Conservation (phyloP, 2,329 filamentous ascomycete genomes). For the Penicillium sp. region DNA sequence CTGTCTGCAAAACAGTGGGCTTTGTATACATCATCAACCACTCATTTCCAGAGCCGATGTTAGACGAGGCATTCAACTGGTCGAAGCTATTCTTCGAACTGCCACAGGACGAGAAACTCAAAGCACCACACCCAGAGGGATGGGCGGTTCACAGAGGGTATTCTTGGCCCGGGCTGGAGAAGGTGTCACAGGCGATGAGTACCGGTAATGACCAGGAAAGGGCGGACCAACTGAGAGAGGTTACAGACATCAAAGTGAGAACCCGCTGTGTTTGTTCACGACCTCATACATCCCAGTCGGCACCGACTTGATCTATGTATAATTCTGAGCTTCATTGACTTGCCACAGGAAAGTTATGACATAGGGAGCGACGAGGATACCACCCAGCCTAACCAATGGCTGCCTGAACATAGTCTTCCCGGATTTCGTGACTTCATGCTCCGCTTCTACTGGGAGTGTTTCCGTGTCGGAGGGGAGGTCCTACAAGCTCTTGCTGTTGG, state of each 20-base stretch:
- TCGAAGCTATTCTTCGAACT: slow-evolving; percentile 49
- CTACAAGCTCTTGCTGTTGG: slow-evolving; percentile 51
- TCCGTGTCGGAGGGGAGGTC: slow-evolving; percentile 45
- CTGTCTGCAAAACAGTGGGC: slow-evolving; percentile 47
- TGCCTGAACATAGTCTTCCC: slow-evolving; percentile 47
- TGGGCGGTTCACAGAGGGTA: slow-evolving; percentile 56
- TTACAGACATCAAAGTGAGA: slow-evolving; percentile 54
- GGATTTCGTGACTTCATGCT: slow-evolving; percentile 52
- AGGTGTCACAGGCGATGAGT: slow-evolving; percentile 50
- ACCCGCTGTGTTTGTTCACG: slow-evolving; percentile 1
- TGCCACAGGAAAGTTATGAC: slow-evolving; percentile 51
- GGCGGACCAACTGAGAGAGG: slow-evolving; percentile 44
- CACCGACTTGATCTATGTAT: background rate
- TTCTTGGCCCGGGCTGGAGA: slow-evolving; percentile 56
- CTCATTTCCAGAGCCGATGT: slow-evolving; percentile 39
- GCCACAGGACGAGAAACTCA: slow-evolving; percentile 48
- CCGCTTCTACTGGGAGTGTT: slow-evolving; percentile 52
- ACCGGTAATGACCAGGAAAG: slow-evolving; percentile 45
- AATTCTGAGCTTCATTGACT: slow-evolving; percentile 1
- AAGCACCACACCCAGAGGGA: slow-evolving; percentile 52
- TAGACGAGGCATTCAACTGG: slow-evolving; percentile 49
- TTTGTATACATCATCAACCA: slow-evolving; percentile 53
- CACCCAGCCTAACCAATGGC: slow-evolving; percentile 53
- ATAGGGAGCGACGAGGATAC: slow-evolving; percentile 51
- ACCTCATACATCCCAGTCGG: background rate